These are phyloP conservation scores for Parasitella parasitica DNA, from an alignment of 371 early-diverging fungal genomes.

Conservation along the genomic window DNA sequence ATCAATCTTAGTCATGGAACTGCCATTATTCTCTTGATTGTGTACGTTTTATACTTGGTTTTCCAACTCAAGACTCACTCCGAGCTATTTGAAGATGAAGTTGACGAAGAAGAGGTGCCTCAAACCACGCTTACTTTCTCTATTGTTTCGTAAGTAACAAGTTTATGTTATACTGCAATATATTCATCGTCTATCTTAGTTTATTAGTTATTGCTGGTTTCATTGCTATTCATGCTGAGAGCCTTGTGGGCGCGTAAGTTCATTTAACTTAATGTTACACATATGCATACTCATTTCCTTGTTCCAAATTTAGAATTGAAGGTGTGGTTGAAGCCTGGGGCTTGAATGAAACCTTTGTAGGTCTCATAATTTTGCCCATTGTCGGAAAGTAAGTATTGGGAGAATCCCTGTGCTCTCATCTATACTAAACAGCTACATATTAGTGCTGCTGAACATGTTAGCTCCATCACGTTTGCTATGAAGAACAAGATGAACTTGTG, in stretches of 20 bases:
- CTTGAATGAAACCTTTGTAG: constrained; percentile 81
- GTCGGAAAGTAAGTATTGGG: constrained; percentile 58
- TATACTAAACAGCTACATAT: background rate
- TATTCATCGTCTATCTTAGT: constrained; percentile 8
- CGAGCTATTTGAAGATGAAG: constrained; percentile 55
- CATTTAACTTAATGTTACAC: background rate
- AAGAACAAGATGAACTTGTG: constrained; percentile 90
- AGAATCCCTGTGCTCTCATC: background rate
- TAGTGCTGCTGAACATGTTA: constrained; percentile 66
- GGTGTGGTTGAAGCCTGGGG: constrained; percentile 67
- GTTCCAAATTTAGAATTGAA: constrained; percentile 62
- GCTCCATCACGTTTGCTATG: constrained; percentile 80
- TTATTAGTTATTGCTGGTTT: constrained; percentile 57
- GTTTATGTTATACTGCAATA: background rate
- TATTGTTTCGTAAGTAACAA: constrained; percentile 22
- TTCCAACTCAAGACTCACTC: constrained; percentile 82
- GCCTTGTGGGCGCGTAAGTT: constrained; percentile 67
- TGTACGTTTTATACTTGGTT: constrained; percentile 69
- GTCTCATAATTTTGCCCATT: constrained; percentile 85
- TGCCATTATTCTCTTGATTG: constrained; percentile 67
- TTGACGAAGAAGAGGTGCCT: constrained; percentile 51
- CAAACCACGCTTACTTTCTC: constrained; percentile 51
- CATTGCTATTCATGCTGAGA: constrained; percentile 80
- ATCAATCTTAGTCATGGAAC: constrained; percentile 69
- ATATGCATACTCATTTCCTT: background rate